These are phyloP conservation scores for Hymenoscyphus infarciens DNA, from an alignment of 2,329 filamentous ascomycete species.

Conservation along the genomic window DNA sequence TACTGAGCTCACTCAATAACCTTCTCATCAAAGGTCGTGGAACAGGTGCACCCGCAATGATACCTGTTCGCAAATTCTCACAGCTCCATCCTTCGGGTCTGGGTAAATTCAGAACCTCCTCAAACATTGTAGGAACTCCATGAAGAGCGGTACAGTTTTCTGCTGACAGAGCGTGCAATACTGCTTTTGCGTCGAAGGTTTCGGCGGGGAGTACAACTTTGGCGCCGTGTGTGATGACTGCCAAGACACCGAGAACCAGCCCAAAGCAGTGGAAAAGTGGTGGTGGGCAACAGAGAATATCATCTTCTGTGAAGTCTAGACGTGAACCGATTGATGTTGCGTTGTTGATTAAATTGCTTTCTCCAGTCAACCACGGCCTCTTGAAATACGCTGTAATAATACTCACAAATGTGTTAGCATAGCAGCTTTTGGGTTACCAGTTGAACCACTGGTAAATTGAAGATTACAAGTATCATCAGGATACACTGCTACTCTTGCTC, in stretches of 20 bases:
- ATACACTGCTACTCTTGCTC: conserved; percentile 21
- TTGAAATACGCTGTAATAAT: background rate
- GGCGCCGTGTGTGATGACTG: conserved; percentile 59
- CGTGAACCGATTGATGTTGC: conserved; percentile 63
- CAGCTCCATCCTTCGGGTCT: conserved; percentile 16
- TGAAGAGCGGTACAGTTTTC: conserved; percentile 51
- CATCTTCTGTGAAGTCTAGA: conserved; percentile 58
- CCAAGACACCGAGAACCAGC: conserved; percentile 68
- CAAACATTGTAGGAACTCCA: conserved; percentile 67
- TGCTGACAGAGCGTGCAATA: conserved; percentile 52
- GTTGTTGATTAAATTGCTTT: conserved; percentile 56
- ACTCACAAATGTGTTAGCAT: conserved; percentile 56
- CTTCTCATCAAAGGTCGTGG: conserved; percentile 60
- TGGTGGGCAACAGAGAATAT: conserved; percentile 62
- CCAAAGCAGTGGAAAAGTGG: conserved; percentile 69
- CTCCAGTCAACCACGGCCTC: background rate
- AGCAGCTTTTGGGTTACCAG: conserved; percentile 68
- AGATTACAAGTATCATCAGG: conserved; percentile 69
- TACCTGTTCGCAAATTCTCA: conserved; percentile 56
- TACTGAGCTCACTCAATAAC: conserved; percentile 57
- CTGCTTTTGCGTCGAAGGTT: conserved; percentile 57
- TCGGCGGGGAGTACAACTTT: conserved; percentile 65
- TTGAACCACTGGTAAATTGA: conserved; percentile 74
- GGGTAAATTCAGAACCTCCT: conserved; percentile 58
- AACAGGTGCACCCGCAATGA: conserved; percentile 62